These are phyloP conservation scores for Rhizopus arrhizus DNA, from an alignment of 371 early-diverging fungal species.

Conservation along the genomic window DNA sequence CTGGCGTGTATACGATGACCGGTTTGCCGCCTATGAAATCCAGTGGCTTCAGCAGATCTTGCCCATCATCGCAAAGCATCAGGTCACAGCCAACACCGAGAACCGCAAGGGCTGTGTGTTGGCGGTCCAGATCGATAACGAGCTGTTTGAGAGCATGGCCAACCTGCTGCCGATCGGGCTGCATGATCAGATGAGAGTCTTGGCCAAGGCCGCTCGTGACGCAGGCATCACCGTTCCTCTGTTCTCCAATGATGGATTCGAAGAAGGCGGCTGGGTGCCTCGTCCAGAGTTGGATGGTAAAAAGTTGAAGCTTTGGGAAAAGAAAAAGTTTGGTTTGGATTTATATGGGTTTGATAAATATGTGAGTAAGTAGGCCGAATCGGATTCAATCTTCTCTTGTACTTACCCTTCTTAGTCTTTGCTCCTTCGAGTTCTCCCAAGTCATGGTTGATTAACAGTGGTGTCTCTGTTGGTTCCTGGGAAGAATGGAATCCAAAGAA, in stretches of 20 bases:
- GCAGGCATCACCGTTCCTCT: slow-evolving; percentile 79
- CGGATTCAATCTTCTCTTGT: not conserved
- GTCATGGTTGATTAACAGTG: slow-evolving; percentile 56
- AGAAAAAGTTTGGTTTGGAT: slow-evolving; percentile 70
- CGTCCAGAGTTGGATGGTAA: slow-evolving; percentile 45
- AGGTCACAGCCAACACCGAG: slow-evolving; percentile 65
- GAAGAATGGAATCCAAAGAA: slow-evolving; percentile 67
- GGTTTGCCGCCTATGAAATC: slow-evolving; percentile 70
- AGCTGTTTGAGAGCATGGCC: slow-evolving; percentile 67
- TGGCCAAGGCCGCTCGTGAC: slow-evolving; percentile 79
- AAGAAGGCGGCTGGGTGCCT: slow-evolving; percentile 66
- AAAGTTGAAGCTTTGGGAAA: slow-evolving; percentile 29
- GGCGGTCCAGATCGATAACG: slow-evolving; percentile 83
- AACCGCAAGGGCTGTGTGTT: slow-evolving; percentile 68
- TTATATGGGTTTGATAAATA: slow-evolving; percentile 83
- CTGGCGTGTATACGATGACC: slow-evolving; percentile 69
- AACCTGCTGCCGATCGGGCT: slow-evolving; percentile 71
- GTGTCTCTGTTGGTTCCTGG: slow-evolving; percentile 53
- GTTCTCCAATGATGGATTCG: slow-evolving; percentile 82
- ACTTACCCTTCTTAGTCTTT: slow-evolving; percentile 44
- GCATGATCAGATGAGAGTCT: slow-evolving; percentile 81
- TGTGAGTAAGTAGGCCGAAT: slow-evolving; percentile 52
- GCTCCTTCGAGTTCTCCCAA: slow-evolving; percentile 65
- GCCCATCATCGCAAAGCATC: slow-evolving; percentile 77
- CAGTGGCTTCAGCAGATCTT: slow-evolving; percentile 77